Percentiles rank a stretch among this genome's conserved stretches.
Evolutionary conservation across 192 early-diverging fungal species (phyloP).

Genomic region (Podila minutissima): DNA sequence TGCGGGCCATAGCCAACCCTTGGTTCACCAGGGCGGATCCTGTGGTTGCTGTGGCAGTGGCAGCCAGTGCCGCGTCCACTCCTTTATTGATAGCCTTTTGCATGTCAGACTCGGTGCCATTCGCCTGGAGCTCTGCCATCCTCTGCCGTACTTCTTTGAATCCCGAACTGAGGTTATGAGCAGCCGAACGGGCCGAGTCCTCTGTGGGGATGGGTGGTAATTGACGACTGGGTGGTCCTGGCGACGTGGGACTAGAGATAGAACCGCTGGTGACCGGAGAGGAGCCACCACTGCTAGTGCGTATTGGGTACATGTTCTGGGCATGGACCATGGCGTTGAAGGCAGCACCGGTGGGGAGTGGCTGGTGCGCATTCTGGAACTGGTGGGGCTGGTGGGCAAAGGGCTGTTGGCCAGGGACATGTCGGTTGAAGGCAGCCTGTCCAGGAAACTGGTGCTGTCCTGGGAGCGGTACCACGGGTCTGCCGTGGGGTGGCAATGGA

Average conservation of each 20-base stretch:
- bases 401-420: conserved; percentile 23
- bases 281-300: conserved; percentile 1
- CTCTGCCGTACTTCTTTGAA: conserved; percentile 17
- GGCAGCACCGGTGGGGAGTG: conserved; percentile 13
- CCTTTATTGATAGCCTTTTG: conserved; percentile 11
- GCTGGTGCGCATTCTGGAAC: conserved; percentile 15
- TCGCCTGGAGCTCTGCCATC: conserved; percentile 5
- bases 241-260: conserved; percentile 14
- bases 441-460: background rate
- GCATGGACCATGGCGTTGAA: conserved; percentile 24
- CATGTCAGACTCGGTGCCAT: background rate
- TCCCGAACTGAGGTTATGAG: conserved; percentile 1
- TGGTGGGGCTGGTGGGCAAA: conserved; percentile 34
- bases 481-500: background rate
- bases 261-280: conserved; percentile 2
- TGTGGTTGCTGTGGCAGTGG: background rate
- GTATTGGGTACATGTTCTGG: conserved; percentile 17
- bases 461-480: background rate
- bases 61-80: conserved; percentile 10
- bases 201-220: conserved; percentile 27
- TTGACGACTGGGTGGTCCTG: conserved; percentile 28
- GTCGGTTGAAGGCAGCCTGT: conserved; percentile 12
- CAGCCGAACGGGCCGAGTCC: background rate
- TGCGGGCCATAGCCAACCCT: conserved; percentile 14
- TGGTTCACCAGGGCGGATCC: conserved; percentile 1